Base-by-base conservation (phyloP, 768 basidiomycete genomes). In the Pleurotus tuber-regium region DNA sequence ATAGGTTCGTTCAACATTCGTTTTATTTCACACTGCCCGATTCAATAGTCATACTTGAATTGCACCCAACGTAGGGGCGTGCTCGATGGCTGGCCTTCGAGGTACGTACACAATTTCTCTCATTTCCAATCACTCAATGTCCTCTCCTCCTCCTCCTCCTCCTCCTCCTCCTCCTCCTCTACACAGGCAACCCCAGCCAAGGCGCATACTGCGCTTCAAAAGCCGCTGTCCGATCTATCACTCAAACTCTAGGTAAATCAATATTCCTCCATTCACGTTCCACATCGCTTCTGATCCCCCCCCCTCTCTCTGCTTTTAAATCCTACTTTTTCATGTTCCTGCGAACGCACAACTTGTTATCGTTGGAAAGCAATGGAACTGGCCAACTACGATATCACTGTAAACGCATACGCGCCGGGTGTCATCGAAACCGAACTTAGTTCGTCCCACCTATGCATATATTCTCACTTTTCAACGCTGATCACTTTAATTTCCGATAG, bases 381-480 rank as follows among this genome's bases (percentile, higher is more conserved):
- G 24, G 67, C 63, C 1, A 48, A 62, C 14, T 44, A 71, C 49
- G 52, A 56, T 4, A 72, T 74, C 35, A 72, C 72, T 1, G 73
- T 70, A 1, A 74, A 74, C 44, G 61, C 70, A 2, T 73, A 76
- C 50, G 68, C 70, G 1, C 74, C 74, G 0, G 68, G 71, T 4
- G 5, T 52, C 16, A 66, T 71, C 42, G 42, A 61, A 0, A 74
- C 68, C 0, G 41, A 50, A 2, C 35, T 72, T 59, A 21, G 74
- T 76, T 16, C 4, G 53, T 51, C 46, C n/a, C 31, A 18, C 30
- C 5, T 11, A 12, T 23, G 40, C 9, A 12, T 16, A n/a, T 36
- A 42, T 31, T 2, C 29, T 21, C 46, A 16, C 10, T 33, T 18
- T 33, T 7, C 14, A 23, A 16, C 18, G 12, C 23, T 19, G 14